Base-by-base conservation (phyloP, 2,329 filamentous ascomycete genomes). In the Aspergillus ustus region DNA sequence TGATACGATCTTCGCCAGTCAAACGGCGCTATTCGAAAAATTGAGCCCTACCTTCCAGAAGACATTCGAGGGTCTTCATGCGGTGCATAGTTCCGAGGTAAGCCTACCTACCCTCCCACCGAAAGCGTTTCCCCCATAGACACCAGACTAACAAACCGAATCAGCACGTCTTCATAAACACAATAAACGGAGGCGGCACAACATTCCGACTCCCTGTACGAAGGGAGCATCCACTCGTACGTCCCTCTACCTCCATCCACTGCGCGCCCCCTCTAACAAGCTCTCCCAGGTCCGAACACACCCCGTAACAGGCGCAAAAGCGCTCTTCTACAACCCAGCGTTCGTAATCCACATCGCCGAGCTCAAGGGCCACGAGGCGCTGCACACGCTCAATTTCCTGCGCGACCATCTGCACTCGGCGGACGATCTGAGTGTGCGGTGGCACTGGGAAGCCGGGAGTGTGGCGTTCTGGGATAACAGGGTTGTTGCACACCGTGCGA, bases 381-480 rank as follows among this genome's bases (percentile, higher is more conserved):
- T 52, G 8, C 37, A 52, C 37, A 28, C 46, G 5, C 56, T 58
- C 34, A 52, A 52, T 15, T 58, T 58, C 11, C 48, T 58, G 11
- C 56, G 56, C 37, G 56, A 58, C 9, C 56, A 58, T 44, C 56
- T 58, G 0, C 56, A 58, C 31, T 29, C 46, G 4, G 48, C 48
- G 5, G 56, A 58, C 31, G 56, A 58, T 22, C 15, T 52, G 37
- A 58, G 46, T 13, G 56, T 58, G 8, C 46, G 48, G 6, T 58
- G 56, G 56, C 55, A 58, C 28, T 58, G 56, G 56, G 46, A 58
- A 25, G 46, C 56, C 9, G 56, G 56, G 15, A 58, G 56, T 44
- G 48, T 58, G 11, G 48, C 56, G 19, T 50, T 58, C 22, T 58
- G 56, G 56, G 56, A 58, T 45, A 58, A 58, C 13, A 34, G 56